Percentiles rank a stretch among this genome's conserved stretches.
These are phyloP conservation scores for Lecanicillium sp. DNA, from an alignment of 2,329 filamentous ascomycete species.

Conservation along the genomic window DNA sequence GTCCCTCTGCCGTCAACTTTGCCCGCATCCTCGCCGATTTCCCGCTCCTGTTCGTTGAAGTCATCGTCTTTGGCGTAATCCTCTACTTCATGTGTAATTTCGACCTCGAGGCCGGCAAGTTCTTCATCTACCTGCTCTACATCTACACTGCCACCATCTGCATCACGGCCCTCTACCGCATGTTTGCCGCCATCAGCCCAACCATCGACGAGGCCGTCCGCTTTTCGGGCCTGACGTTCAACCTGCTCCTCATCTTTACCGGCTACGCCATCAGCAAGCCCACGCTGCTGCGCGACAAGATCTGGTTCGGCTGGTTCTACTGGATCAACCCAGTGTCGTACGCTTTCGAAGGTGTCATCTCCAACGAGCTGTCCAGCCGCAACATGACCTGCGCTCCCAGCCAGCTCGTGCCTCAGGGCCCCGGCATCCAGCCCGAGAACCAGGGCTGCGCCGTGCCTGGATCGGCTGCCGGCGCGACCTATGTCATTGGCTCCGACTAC, in stretches of 20 bases:
- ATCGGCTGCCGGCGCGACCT: conserved; percentile 37
- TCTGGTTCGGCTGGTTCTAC: conserved; percentile 65
- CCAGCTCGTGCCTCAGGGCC: conserved; percentile 42
- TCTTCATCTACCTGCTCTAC: conserved; percentile 60
- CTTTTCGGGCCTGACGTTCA: conserved; percentile 48
- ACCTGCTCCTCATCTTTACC: conserved; percentile 59
- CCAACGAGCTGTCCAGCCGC: conserved; percentile 49
- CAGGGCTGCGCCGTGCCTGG: conserved; percentile 53
- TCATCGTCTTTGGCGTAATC: conserved; percentile 61
- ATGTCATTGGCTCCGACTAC: conserved; percentile 49
- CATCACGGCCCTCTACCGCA: conserved; percentile 52
- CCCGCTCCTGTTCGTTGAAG: conserved; percentile 53
- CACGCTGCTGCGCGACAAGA: conserved; percentile 48
- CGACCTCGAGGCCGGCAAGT: conserved; percentile 56
- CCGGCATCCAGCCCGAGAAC: conserved; percentile 33
- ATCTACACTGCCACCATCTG: conserved; percentile 50
- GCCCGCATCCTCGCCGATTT: conserved; percentile 53
- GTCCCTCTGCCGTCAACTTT: conserved; percentile 48
- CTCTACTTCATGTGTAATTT: conserved; percentile 74
- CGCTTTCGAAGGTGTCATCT: conserved; percentile 54
- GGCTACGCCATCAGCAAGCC: conserved; percentile 56
- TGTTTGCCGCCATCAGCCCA: conserved; percentile 50
- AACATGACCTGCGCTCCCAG: conserved; percentile 40
- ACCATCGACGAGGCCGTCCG: conserved; percentile 58
- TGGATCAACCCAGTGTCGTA: conserved; percentile 61